Percentiles rank a stretch among this genome's conserved stretches.
phyloP scores from a whole-genome alignment of 352 stramenopile species.

The Elongisporangium undulatum region DNA sequence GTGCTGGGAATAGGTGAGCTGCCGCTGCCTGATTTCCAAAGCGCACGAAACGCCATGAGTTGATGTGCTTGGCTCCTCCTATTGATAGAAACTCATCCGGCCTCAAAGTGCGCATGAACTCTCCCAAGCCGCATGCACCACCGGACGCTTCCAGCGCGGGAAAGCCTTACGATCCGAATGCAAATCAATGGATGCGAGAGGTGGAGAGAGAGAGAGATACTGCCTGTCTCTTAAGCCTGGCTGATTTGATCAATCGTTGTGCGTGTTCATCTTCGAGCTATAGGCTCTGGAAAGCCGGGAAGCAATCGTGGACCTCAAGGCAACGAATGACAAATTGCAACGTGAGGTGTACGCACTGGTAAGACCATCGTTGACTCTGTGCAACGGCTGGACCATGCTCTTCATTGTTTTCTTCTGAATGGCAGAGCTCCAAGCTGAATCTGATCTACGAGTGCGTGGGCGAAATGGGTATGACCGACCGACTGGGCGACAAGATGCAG shows the following conservation, averaged over 20 bases:
- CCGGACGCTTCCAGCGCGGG: neutral
- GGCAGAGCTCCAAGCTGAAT: slow-evolving; percentile 51
- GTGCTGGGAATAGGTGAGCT: no score
- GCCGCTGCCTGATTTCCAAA: no score
- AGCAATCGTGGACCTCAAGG: slow-evolving; percentile 46
- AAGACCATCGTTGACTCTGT: slow-evolving; percentile 3
- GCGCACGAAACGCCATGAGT: neutral
- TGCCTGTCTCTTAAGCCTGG: no score
- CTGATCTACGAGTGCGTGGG: slow-evolving; percentile 59
- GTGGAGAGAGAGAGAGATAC: no score
- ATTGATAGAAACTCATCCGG: neutral
- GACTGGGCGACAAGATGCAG: slow-evolving; percentile 58
- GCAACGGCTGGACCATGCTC: neutral
- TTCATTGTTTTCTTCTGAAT: neutral
- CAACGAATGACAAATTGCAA: slow-evolving; percentile 56
- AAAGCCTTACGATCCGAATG: slow-evolving; percentile 43
- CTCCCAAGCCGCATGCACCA: slow-evolving; percentile 1
- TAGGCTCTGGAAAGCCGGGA: slow-evolving; percentile 49
- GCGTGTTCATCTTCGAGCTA: neutral
- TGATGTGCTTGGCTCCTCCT: neutral
- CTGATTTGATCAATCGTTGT: neutral
- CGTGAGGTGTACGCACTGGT: slow-evolving; percentile 53
- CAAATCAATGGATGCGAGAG: slow-evolving; percentile 69
- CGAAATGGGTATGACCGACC: slow-evolving; percentile 46
- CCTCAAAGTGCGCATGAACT: neutral